phyloP scores from a whole-genome alignment of 179 eudicot species.

The Monotropa hypopitys region DNA sequence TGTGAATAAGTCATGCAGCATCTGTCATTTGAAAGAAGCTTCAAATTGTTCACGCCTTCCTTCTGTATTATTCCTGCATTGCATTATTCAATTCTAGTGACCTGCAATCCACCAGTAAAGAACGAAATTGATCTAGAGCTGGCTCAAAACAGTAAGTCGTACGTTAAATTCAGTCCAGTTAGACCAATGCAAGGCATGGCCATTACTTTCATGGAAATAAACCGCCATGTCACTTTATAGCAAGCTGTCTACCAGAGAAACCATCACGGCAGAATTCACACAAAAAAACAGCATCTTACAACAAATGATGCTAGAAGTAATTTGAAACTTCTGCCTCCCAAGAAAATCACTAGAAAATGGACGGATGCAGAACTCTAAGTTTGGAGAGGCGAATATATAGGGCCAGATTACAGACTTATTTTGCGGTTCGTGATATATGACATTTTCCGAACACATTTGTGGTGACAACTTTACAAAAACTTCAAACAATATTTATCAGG shows the following conservation, averaged over 20 bases:
- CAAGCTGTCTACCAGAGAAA: neutral
- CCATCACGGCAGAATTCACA: neutral
- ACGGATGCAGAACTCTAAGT: no score
- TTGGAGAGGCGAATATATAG: no score
- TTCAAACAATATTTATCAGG: neutral
- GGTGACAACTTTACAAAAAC: neutral
- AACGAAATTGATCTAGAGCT: neutral
- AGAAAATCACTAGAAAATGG: neutral
- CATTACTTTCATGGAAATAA: neutral
- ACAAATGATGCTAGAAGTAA: neutral
- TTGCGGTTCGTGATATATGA: neutral
- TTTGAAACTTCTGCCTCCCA: neutral
- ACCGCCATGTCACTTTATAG: neutral
- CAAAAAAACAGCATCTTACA: neutral
- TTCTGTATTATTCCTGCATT: neutral
- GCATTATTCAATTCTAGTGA: neutral
- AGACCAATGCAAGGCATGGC: neutral
- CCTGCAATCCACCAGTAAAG: conserved; percentile 2
- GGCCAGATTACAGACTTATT: neutral
- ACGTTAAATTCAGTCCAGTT: neutral
- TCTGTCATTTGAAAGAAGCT: neutral
- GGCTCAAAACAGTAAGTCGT: neutral
- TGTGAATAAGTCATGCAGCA: conserved; percentile 10
- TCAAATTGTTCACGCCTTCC: neutral
- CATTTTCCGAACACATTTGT: neutral